A percentile compares a stretch with the other conserved stretches of the same genome.
phyloP scores from a whole-genome alignment of 2,329 filamentous ascomycete species.

The Hortaea werneckii region DNA sequence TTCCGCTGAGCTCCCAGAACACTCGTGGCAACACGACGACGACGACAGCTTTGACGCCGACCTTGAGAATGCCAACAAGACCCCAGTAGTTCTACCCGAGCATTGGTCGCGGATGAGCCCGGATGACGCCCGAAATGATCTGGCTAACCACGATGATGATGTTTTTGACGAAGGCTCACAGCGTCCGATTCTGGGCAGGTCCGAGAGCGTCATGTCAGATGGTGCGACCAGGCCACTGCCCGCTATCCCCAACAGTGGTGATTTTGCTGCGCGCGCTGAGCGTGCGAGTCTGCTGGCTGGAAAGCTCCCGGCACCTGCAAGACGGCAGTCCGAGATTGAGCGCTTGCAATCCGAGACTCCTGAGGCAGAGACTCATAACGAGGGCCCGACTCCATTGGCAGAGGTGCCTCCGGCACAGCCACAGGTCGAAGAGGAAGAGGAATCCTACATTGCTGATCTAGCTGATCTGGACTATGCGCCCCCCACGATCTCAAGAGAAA shows the following conservation, averaged over 20 bases:
- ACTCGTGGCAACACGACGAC: slow-evolving; percentile 6
- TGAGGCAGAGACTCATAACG: slow-evolving; percentile 20
- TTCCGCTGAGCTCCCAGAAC: slow-evolving; percentile 49
- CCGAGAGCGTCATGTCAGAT: slow-evolving; percentile 67
- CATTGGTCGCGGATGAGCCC: slow-evolving; percentile 80
- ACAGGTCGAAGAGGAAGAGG: slow-evolving; percentile 20
- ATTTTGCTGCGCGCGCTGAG: background rate
- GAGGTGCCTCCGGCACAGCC: slow-evolving; percentile 11
- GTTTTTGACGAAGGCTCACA: slow-evolving; percentile 51
- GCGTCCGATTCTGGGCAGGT: slow-evolving; percentile 50
- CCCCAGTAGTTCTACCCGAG: slow-evolving; percentile 91
- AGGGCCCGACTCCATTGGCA: slow-evolving; percentile 12
- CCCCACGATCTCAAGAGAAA: slow-evolving; percentile 83
- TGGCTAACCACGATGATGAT: slow-evolving; percentile 50
- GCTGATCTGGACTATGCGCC: slow-evolving; percentile 27
- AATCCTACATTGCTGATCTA: slow-evolving; percentile 9
- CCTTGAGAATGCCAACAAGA: slow-evolving; percentile 91
- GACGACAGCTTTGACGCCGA: slow-evolving; percentile 89
- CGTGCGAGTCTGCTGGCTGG: slow-evolving; percentile 39
- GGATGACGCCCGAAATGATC: slow-evolving; percentile 46
- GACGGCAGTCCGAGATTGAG: slow-evolving; percentile 36
- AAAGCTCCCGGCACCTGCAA: background rate
- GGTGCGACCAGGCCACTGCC: slow-evolving; percentile 74
- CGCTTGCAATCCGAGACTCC: slow-evolving; percentile 34
- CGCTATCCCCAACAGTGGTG: slow-evolving; percentile 43